Conservation (phyloP, 2,329 filamentous ascomycete species). For the Lecanoromycetidae sp. region DNA sequence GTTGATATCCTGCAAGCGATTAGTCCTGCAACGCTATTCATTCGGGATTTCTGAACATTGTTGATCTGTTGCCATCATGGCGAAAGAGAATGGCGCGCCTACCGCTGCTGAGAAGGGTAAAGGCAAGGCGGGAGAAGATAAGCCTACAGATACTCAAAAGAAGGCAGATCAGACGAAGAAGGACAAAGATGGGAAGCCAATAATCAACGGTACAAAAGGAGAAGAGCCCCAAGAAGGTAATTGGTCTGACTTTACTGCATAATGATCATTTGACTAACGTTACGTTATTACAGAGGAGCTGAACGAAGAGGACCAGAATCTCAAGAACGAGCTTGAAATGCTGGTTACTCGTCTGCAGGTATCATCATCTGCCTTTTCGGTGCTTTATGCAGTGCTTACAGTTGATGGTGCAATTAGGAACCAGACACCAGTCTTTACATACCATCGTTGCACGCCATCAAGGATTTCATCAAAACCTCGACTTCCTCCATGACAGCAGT, state of each 20-base stretch:
- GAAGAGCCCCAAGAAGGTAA: constrained; percentile 53
- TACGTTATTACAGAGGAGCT: constrained; percentile 63
- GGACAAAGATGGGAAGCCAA: constrained; percentile 57
- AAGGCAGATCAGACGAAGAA: constrained; percentile 44
- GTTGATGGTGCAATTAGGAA: constrained; percentile 48
- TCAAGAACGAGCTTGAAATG: constrained; percentile 97
- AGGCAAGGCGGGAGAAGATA: constrained; percentile 66
- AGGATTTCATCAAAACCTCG: constrained; percentile 96
- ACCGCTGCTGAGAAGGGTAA: constrained; percentile 89
- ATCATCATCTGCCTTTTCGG: no score
- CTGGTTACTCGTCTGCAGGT: constrained; percentile 89
- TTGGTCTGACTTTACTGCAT: constrained; percentile 25
- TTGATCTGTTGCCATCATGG: constrained; percentile 49
- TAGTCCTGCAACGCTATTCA: no score
- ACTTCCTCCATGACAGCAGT: constrained; percentile 99
- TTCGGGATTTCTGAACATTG: no score
- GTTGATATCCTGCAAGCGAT: no score
- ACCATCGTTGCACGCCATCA: constrained; percentile 87
- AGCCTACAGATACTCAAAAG: constrained; percentile 46
- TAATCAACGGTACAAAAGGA: constrained; percentile 64
- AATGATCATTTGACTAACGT: constrained; percentile 24
- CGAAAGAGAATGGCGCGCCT: constrained; percentile 80
- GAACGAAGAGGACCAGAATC: constrained; percentile 93
- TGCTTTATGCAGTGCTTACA: not conserved
- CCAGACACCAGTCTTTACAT: constrained; percentile 78